Conservation (phyloP, 1,139 yeast genomes). For the Eremothecium gossypii region DNA sequence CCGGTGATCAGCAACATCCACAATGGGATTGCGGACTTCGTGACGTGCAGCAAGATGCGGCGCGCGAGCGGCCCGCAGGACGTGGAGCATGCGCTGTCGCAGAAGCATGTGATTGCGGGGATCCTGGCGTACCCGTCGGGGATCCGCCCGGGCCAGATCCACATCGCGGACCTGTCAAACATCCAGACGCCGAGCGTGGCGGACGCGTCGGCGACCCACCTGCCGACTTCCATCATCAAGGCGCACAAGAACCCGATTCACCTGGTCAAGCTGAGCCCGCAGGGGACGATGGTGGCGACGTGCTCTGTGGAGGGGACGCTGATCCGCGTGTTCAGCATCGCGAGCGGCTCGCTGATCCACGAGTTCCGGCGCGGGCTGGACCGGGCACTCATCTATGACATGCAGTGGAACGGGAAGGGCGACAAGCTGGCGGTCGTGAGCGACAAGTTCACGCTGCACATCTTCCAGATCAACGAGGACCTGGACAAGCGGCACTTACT, state of each 20-base stretch:
- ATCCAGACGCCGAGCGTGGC: slow-evolving; percentile 64
- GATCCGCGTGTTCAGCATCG: slow-evolving; percentile 67
- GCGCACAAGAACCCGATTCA: slow-evolving; percentile 73
- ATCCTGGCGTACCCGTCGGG: slow-evolving; percentile 22
- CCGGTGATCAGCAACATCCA: slow-evolving; percentile 6
- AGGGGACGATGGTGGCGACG: slow-evolving; percentile 77
- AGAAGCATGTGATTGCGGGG: slow-evolving; percentile 9
- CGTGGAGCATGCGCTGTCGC: background rate
- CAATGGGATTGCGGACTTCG: slow-evolving; percentile 22
- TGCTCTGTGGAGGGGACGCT: slow-evolving; percentile 86
- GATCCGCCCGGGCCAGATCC: slow-evolving; percentile 55
- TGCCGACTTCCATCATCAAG: slow-evolving; percentile 44
- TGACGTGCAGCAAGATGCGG: slow-evolving; percentile 57
- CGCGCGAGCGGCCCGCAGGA: slow-evolving; percentile 6
- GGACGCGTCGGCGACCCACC: slow-evolving; percentile 60
- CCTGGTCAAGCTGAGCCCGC: slow-evolving; percentile 55
- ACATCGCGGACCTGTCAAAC: slow-evolving; percentile 58
- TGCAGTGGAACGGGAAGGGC: slow-evolving; percentile 75
- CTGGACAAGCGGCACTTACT: slow-evolving; percentile 53
- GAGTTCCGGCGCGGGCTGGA: slow-evolving; percentile 89
- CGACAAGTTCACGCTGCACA: slow-evolving; percentile 82
- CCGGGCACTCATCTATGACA: slow-evolving; percentile 67
- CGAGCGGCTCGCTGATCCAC: slow-evolving; percentile 59
- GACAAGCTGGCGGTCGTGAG: slow-evolving; percentile 72
- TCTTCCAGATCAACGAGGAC: slow-evolving; percentile 44